phyloP scores from a whole-genome alignment of 1,139 yeast species.

The Zygoascus sp. region DNA sequence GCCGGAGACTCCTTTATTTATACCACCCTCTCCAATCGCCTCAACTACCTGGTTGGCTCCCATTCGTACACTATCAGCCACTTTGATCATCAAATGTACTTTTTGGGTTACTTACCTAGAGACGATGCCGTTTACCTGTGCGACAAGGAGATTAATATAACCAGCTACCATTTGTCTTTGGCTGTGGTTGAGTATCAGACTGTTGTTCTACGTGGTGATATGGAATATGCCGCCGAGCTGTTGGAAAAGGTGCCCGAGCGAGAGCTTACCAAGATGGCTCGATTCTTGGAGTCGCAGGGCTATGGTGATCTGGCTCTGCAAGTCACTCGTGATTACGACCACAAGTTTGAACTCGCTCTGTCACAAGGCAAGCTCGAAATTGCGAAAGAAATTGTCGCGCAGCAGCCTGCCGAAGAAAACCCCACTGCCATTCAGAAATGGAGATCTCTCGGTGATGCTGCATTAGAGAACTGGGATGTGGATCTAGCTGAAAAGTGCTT shows the following conservation, averaged over 20 bases:
- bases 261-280: conserved; percentile 76
- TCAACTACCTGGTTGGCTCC: conserved; percentile 93
- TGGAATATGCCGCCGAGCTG: conserved; percentile 66
- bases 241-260: conserved; percentile 59
- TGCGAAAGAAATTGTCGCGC: conserved; percentile 67
- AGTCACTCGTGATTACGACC: conserved; percentile 79
- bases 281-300: conserved; percentile 93
- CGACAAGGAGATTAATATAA: conserved; percentile 82
- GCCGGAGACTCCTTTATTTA: conserved; percentile 95
- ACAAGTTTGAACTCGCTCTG: conserved; percentile 77
- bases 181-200: conserved; percentile 94
- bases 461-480: conserved; percentile 73
- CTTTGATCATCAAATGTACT: conserved; percentile 81
- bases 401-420: conserved; percentile 48
- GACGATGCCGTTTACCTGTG: conserved; percentile 86
- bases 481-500: conserved; percentile 78
- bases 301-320: conserved; percentile 75
- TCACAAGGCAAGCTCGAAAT: conserved; percentile 61
- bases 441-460: conserved; percentile 88
- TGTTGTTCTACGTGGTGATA: conserved; percentile 87
- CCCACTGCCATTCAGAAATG: conserved; percentile 46
- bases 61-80: conserved; percentile 89
- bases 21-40: conserved; percentile 79
- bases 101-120: conserved; percentile 84
- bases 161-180: conserved; percentile 76